Conservation (phyloP, 1,284 basidiomycete genomes). For the Vanrija sp. region DNA sequence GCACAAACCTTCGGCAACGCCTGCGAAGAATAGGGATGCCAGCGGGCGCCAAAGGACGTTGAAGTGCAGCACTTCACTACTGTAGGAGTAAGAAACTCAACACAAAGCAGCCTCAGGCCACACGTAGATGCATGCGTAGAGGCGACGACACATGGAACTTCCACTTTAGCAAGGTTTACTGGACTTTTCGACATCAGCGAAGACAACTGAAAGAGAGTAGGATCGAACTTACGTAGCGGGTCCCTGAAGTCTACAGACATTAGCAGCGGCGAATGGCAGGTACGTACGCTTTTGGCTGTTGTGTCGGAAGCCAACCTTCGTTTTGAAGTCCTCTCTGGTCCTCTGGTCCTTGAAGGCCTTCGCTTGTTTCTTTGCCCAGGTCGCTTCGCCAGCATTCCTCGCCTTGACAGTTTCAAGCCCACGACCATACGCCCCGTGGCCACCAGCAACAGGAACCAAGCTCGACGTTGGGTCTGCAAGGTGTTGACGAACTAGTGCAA, state of each 20-base stretch:
- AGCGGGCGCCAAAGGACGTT: too few species aligned
- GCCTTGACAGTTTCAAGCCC: slow-evolving; percentile 81
- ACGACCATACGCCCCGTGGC: slow-evolving; percentile 74
- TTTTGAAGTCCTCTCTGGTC: slow-evolving; percentile 77
- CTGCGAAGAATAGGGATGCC: too few species aligned
- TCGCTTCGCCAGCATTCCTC: slow-evolving; percentile 90
- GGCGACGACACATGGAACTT: too few species aligned
- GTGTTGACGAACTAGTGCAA: slow-evolving; percentile 67
- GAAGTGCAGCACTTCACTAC: too few species aligned
- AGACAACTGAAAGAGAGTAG: too few species aligned
- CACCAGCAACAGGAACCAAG: slow-evolving; percentile 77
- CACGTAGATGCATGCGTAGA: too few species aligned
- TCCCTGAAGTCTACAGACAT: slow-evolving; percentile 57
- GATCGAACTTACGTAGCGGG: slow-evolving; percentile 45
- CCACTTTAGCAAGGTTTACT: too few species aligned
- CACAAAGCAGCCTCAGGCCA: too few species aligned
- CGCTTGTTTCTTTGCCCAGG: slow-evolving; percentile 83
- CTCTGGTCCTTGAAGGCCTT: slow-evolving; percentile 79
- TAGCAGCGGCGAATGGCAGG: slow-evolving; percentile 1
- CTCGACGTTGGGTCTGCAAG: slow-evolving; percentile 75
- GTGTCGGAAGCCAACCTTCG: slow-evolving; percentile 58
- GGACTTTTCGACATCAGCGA: too few species aligned
- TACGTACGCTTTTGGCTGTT: slow-evolving; percentile 76
- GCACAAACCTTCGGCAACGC: too few species aligned
- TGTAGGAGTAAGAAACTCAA: too few species aligned